Evolutionary conservation across 805 yeast species (phyloP).

Genomic region (Yamadazyma insecticola): DNA sequence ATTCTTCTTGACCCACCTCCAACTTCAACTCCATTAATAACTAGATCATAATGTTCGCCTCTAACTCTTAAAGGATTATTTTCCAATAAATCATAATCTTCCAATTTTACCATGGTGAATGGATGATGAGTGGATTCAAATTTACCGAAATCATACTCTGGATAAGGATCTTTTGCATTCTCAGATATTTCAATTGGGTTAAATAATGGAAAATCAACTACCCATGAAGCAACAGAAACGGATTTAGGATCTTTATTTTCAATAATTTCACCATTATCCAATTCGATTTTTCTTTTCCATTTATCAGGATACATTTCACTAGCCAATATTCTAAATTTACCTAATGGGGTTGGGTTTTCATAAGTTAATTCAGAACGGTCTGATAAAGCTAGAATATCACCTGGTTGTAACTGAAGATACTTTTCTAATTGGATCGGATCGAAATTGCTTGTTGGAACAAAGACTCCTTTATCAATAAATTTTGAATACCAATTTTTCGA

Average conservation of each 20-base stretch:
- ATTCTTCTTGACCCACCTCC: slow-evolving; percentile 98
- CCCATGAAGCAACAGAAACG: slow-evolving; percentile 70
- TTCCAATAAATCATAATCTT: slow-evolving; percentile 57
- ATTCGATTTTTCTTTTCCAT: slow-evolving; percentile 41
- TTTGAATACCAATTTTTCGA: slow-evolving; percentile 40
- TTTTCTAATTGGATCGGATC: slow-evolving; percentile 12
- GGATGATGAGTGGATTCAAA: slow-evolving; percentile 91
- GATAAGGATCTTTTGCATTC: slow-evolving; percentile 22
- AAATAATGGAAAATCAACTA: slow-evolving; percentile 88
- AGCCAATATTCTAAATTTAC: slow-evolving; percentile 74
- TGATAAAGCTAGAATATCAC: slow-evolving; percentile 76
- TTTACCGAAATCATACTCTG: slow-evolving; percentile 47
- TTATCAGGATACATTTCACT: slow-evolving; percentile 48
- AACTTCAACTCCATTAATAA: slow-evolving; percentile 87
- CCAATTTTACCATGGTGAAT: slow-evolving; percentile 82
- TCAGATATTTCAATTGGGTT: slow-evolving; percentile 55
- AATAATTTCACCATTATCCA: slow-evolving; percentile 8
- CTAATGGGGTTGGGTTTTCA: slow-evolving; percentile 95
- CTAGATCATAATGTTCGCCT: slow-evolving; percentile 94
- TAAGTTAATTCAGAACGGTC: slow-evolving; percentile 67
- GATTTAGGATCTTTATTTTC: slow-evolving; percentile 20
- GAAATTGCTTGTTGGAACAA: slow-evolving; percentile 13
- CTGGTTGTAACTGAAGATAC: slow-evolving; percentile 44
- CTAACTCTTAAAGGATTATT: slow-evolving; percentile 57
- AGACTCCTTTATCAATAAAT: slow-evolving; percentile 25